Percentiles rank a stretch among this genome's conserved stretches.
Conservation (phyloP, 106 monocot species). For the Chionographis japonica region DNA sequence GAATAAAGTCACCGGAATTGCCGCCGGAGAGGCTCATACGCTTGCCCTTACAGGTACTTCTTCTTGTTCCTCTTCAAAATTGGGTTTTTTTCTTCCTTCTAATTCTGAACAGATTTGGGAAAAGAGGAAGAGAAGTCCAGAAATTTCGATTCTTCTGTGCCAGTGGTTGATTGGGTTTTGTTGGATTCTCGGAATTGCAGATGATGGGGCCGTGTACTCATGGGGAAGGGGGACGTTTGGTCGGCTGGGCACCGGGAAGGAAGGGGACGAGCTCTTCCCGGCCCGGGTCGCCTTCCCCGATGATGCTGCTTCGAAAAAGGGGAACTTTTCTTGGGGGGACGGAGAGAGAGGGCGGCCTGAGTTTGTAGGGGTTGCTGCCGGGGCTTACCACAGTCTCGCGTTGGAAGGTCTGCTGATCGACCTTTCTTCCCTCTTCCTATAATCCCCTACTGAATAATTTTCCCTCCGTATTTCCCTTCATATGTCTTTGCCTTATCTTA, state of each 20-base stretch:
- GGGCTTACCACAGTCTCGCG: conserved; percentile 81
- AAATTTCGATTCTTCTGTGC: too few species aligned
- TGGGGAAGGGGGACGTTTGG: conserved; percentile 86
- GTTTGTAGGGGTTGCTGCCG: conserved; percentile 60
- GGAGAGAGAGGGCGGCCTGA: conserved; percentile 9
- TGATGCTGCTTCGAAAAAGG: neutral
- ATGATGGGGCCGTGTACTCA: conserved; percentile 62
- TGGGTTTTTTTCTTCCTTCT: neutral
- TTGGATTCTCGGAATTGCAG: conserved; percentile 33
- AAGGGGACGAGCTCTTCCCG: conserved; percentile 54
- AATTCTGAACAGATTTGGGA: neutral
- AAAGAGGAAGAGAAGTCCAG: neutral
- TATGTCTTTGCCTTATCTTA: too few species aligned
- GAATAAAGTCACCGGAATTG: conserved; percentile 42
- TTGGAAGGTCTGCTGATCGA: conserved; percentile 41
- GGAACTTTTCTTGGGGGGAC: neutral
- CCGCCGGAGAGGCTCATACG: conserved; percentile 80
- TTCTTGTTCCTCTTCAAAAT: neutral
- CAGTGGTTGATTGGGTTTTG: neutral
- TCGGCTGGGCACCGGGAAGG: conserved; percentile 61
- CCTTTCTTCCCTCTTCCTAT: neutral
- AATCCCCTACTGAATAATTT: too few species aligned
- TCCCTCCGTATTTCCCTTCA: too few species aligned
- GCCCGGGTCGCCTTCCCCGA: conserved; percentile 23
- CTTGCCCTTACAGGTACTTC: conserved; percentile 63